Evolutionary conservation across 257 asterid species (phyloP).

Genomic region (Salvia hispanica): DNA sequence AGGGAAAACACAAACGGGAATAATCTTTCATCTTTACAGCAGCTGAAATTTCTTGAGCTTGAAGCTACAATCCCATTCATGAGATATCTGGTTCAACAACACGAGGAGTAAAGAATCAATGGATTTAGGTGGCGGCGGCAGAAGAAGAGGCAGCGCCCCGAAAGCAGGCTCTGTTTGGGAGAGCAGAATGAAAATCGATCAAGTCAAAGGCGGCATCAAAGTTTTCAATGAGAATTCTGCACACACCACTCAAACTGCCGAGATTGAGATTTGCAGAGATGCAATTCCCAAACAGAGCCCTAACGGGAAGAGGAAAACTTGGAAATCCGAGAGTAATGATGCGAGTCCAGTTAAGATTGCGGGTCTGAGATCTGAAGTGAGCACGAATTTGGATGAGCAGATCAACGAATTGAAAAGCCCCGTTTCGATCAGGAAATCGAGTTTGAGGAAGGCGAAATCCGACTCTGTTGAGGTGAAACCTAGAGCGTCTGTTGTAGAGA

Average conservation of each 20-base stretch:
- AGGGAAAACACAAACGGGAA: slow-evolving; percentile 25
- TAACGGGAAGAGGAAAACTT: slow-evolving; percentile 64
- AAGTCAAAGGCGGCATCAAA: slow-evolving; percentile 71
- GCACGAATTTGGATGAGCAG: slow-evolving; percentile 44
- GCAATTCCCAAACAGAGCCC: slow-evolving; percentile 57
- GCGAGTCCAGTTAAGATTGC: slow-evolving; percentile 63
- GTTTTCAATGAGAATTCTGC: slow-evolving; percentile 44
- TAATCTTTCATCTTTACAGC: not conserved
- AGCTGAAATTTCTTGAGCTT: slow-evolving; percentile 49
- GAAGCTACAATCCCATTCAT: slow-evolving; percentile 35
- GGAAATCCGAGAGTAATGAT: slow-evolving; percentile 64
- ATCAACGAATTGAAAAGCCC: slow-evolving; percentile 47
- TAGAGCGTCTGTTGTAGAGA: slow-evolving; percentile 22
- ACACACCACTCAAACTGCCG: slow-evolving; percentile 11
- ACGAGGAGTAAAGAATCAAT: slow-evolving; percentile 39
- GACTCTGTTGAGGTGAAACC: slow-evolving; percentile 33
- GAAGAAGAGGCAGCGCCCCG: slow-evolving; percentile 51
- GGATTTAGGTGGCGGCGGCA: slow-evolving; percentile 49
- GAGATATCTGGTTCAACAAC: slow-evolving; percentile 38
- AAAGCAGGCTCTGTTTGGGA: slow-evolving; percentile 95
- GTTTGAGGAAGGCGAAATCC: slow-evolving; percentile 43
- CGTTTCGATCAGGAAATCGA: slow-evolving; percentile 39
- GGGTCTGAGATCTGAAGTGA: slow-evolving; percentile 59
- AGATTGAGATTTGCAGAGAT: slow-evolving; percentile 38
- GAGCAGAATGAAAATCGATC: slow-evolving; percentile 73